phyloP scores from a whole-genome alignment of 129 eudicot genomes.

The Flaveria ramosissima region DNA sequence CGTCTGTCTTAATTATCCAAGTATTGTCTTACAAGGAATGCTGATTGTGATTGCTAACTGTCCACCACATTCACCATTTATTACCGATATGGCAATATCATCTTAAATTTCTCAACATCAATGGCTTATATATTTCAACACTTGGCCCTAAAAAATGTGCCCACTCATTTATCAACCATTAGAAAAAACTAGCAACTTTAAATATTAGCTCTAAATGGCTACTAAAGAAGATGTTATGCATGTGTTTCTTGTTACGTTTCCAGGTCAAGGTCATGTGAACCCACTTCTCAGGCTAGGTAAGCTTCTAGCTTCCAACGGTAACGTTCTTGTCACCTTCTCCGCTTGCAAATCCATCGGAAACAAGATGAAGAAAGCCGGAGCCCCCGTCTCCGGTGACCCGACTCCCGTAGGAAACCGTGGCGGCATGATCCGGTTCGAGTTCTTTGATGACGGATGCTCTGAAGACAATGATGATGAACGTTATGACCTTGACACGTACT shows the following conservation, averaged over 20 bases:
- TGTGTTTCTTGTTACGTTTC: conserved; percentile 32
- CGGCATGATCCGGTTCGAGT: conserved; percentile 70
- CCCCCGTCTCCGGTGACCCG: conserved; percentile 33
- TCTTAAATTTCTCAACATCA: no score
- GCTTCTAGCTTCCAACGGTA: conserved; percentile 41
- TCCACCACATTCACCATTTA: no score
- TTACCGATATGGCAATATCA: no score
- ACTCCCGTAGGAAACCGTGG: conserved; percentile 47
- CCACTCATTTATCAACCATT: no score
- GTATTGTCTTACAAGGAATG: no score
- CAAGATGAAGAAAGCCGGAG: conserved; percentile 35
- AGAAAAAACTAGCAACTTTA: neutral
- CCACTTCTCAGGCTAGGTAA: conserved; percentile 40
- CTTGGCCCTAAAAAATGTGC: no score
- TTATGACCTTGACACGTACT: conserved; percentile 33
- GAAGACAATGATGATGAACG: conserved; percentile 30
- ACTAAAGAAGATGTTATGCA: conserved; percentile 14
- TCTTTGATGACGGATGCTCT: conserved; percentile 59
- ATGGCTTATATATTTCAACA: no score
- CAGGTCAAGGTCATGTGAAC: conserved; percentile 42
- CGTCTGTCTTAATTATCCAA: no score
- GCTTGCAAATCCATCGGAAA: conserved; percentile 29
- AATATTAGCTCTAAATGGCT: conserved; percentile 14
- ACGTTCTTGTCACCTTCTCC: conserved; percentile 39
- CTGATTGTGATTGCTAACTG: no score